Evolutionary conservation across 2,329 filamentous ascomycete species (phyloP).

Genomic region (Fusarium longipes): DNA sequence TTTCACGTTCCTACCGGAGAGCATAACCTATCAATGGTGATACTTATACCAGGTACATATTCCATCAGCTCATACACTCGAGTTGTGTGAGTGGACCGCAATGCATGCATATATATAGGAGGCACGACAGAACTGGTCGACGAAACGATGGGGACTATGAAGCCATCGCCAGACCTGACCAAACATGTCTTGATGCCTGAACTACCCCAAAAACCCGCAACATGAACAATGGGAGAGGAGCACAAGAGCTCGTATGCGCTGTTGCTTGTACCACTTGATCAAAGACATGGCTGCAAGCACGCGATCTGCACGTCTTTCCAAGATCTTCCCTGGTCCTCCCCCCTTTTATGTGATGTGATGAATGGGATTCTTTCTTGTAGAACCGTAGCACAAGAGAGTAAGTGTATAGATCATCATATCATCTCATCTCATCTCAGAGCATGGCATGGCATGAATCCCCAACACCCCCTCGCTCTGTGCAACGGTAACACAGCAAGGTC

Average conservation of each 20-base stretch:
- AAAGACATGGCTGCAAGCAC: slow-evolving; percentile 49
- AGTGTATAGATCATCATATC: neutral
- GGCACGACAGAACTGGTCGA: slow-evolving; percentile 13
- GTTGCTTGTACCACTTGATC: slow-evolving; percentile 45
- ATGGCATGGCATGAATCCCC: neutral
- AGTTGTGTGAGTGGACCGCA: neutral
- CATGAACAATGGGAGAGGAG: slow-evolving; percentile 8
- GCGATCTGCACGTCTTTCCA: slow-evolving; percentile 44
- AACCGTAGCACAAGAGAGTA: slow-evolving; percentile 5
- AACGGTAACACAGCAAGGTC: slow-evolving; percentile 22
- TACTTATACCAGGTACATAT: neutral
- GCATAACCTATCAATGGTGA: neutral
- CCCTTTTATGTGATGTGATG: neutral
- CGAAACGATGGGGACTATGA: slow-evolving; percentile 16
- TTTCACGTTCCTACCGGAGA: neutral
- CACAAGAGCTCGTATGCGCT: slow-evolving; percentile 41
- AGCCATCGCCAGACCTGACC: slow-evolving; percentile 12
- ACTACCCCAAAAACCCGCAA: slow-evolving; percentile 25
- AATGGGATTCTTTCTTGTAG: neutral
- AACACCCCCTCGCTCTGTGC: slow-evolving; percentile 17
- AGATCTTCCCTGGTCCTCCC: slow-evolving; percentile 39
- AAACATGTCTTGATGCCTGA: slow-evolving; percentile 41
- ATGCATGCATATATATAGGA: neutral
- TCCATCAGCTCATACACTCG: neutral
- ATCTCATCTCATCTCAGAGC: neutral